Evolutionary conservation across 202 grass and related monocot genomes (phyloP).

Genomic region (Brachypodium distachyon): DNA sequence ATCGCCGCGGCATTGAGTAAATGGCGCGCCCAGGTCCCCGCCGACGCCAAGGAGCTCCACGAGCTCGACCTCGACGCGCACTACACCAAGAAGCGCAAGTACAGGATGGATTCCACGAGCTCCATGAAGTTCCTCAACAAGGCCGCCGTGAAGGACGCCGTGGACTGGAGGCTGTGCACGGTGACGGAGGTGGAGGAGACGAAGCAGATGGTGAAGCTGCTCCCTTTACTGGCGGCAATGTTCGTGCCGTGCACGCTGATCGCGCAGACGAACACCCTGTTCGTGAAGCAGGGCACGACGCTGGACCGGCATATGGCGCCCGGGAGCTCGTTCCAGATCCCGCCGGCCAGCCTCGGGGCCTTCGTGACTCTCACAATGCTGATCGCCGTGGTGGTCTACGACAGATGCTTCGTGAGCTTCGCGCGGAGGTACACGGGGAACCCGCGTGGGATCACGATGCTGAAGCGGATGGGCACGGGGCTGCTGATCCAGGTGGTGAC

Average conservation of each 20-base stretch:
- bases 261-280: constrained; percentile 56
- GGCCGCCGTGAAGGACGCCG: constrained; percentile 34
- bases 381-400: constrained; percentile 36
- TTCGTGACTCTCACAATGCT: constrained; percentile 61
- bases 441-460: constrained; percentile 43
- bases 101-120: constrained; percentile 34
- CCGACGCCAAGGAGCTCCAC: constrained; percentile 38
- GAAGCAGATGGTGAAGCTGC: constrained; percentile 41
- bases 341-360: constrained; percentile 49
- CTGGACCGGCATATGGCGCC: constrained; percentile 49
- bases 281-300: constrained; percentile 55
- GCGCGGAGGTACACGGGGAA: constrained; percentile 36
- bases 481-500: constrained; percentile 40
- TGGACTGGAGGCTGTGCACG: constrained; percentile 25
- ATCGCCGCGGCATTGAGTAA: constrained; percentile 39
- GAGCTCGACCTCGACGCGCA: constrained; percentile 36
- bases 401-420: constrained; percentile 36
- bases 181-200: constrained; percentile 52
- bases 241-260: constrained; percentile 54
- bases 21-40: constrained; percentile 15
- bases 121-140: constrained; percentile 51
- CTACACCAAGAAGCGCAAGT: constrained; percentile 16
- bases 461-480: constrained; percentile 42
- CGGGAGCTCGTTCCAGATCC: constrained; percentile 43
- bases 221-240: constrained; percentile 35